Evolutionary conservation across 345 rosid genomes (phyloP), one percentile per base, ranked within the genome.

Genomic region (Ceriops tagal): DNA sequence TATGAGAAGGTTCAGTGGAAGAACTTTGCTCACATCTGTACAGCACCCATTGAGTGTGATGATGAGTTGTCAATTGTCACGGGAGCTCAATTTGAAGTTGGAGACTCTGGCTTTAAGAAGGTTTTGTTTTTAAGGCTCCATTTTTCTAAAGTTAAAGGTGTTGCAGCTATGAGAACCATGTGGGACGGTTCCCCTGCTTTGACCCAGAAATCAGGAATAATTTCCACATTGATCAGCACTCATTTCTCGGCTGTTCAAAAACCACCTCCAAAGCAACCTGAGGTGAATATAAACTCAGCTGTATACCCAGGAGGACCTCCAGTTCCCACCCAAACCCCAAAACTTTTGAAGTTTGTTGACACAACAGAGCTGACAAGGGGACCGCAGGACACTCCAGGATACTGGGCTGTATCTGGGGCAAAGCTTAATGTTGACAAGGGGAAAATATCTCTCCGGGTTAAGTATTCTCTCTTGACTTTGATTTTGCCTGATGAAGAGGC

Each of bases 261-360:
- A 66, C 90, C 84, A 10, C 83, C 89, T 26, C 98, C 96, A 5
- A 70, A 82, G 67, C 90, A 95, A 46, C 90, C 86, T 20, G 93
- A 89, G 58, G 90, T 92, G 71, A 89, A 85, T 72, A 85, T 95
- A 84, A 95, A 92, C 77, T 92, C 98, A 0, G 97, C 98, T 0
- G 83, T 96, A 20, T 92, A 92, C 69, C 97, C 97, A 0, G 99
- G 99, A 0, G 96, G 99, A 13, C 99, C 99, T 21, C 99, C 99
- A 0, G 90, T 85, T 26, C 89, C 98, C 0, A 82, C 83, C 5
- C 99, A 85, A 82, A 89, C 96, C 7, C 88, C 98, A 0, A 96
- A 86, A 80, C 96, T 89, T 70, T 77, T 96, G 73, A 96, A 86
- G 82, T 85, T 86, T 67, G 95, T 92, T 7, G 99, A 96, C 80